phyloP scores from a whole-genome alignment of 352 stramenopile species.

The Plasmopara viticola region DNA sequence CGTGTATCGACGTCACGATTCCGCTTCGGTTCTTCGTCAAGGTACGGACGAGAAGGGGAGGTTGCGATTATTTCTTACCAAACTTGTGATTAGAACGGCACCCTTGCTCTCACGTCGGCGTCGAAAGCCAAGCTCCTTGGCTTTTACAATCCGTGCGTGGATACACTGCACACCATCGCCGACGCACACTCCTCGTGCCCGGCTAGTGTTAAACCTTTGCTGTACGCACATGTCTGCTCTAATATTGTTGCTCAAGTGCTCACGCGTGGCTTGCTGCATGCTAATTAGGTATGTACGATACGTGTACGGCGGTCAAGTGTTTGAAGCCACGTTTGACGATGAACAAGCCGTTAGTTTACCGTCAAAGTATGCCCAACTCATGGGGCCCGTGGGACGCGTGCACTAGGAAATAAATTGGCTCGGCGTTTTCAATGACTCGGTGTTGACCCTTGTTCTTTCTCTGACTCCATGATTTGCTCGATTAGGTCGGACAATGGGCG shows the following conservation, averaged over 20 bases:
- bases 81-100: constrained; percentile 34
- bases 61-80: constrained; percentile 1
- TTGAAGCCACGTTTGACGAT: constrained; percentile 79
- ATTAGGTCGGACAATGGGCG: constrained; percentile 37
- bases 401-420: constrained; percentile 26
- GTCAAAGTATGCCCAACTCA: constrained; percentile 60
- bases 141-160: constrained; percentile 80
- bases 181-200: constrained; percentile 17
- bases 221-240: no score
- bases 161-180: constrained; percentile 32
- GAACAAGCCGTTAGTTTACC: constrained; percentile 62
- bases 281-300: constrained; percentile 84
- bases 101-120: constrained; percentile 38
- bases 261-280: no score
- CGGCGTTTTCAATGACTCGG: no score
- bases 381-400: constrained; percentile 58
- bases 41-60: constrained; percentile 14
- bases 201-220: constrained; percentile 32
- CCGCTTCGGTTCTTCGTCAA: constrained; percentile 79
- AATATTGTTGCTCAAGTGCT: no score
- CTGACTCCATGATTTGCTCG: constrained; percentile 40
- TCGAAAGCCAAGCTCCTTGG: constrained; percentile 69
- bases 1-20: constrained; percentile 74
- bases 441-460: neutral
- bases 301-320: constrained; percentile 60